Conservation (phyloP, 2,329 filamentous ascomycete species). For the Hypoxylon sp. region DNA sequence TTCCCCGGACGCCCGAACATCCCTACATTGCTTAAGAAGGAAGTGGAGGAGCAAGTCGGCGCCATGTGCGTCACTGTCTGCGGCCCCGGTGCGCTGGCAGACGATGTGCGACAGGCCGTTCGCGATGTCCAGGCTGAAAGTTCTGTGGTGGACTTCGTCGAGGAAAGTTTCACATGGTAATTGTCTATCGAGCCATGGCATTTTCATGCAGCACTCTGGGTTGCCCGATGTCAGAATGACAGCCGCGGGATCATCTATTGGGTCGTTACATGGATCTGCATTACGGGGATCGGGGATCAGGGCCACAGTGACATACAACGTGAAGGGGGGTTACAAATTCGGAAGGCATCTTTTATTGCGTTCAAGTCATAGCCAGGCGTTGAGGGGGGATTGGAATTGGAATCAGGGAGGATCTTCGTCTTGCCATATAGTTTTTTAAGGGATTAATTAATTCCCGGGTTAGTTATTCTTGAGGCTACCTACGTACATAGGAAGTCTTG, state of each 20-base stretch:
- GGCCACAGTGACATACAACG: background rate
- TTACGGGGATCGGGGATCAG: background rate
- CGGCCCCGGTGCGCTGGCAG: slow-evolving; percentile 80
- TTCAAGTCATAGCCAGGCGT: slow-evolving; percentile 37
- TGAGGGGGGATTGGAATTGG: slow-evolving; percentile 10
- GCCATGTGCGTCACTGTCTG: slow-evolving; percentile 91
- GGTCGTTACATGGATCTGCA: background rate
- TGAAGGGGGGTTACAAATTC: background rate
- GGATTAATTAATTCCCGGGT: background rate
- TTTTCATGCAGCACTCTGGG: background rate
- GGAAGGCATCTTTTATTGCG: slow-evolving; percentile 16
- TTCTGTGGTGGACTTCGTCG: slow-evolving; percentile 79
- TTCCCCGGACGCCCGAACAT: slow-evolving; percentile 91
- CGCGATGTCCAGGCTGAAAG: slow-evolving; percentile 72
- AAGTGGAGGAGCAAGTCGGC: slow-evolving; percentile 85
- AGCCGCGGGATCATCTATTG: background rate
- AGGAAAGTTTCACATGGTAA: slow-evolving; percentile 82
- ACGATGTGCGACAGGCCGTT: slow-evolving; percentile 80
- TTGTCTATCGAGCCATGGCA: background rate
- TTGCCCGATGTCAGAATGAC: background rate
- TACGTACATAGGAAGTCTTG: background rate
- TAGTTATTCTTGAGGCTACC: slow-evolving; percentile 11
- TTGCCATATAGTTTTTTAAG: slow-evolving; percentile 16
- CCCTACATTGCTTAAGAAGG: slow-evolving; percentile 81
- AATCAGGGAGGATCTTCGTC: slow-evolving; percentile 4